These are phyloP conservation scores for Colletotrichum endophyticum DNA, from an alignment of 2,329 filamentous ascomycete species.

Conservation along the genomic window DNA sequence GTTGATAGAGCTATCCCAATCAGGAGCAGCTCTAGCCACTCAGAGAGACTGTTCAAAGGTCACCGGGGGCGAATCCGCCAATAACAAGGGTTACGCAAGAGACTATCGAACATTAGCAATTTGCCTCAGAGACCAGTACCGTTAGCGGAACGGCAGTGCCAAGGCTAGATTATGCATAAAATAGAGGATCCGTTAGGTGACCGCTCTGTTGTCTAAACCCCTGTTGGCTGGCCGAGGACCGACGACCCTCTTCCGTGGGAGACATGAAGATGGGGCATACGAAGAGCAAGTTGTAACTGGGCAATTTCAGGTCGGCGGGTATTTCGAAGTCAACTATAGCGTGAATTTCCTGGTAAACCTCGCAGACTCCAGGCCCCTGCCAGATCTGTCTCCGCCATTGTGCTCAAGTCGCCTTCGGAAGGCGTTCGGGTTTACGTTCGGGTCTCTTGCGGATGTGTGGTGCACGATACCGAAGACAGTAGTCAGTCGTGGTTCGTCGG, in stretches of 20 bases:
- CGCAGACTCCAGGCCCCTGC: not conserved
- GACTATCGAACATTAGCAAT: not conserved
- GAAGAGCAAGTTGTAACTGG: not conserved
- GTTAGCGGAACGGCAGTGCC: not conserved
- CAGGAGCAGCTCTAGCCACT: not conserved
- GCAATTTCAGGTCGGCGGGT: not conserved
- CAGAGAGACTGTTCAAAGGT: not conserved
- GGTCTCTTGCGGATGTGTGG: not conserved
- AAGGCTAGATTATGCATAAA: slow-evolving; percentile 11
- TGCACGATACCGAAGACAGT: not conserved
- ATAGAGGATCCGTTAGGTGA: not conserved
- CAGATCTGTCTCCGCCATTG: not conserved
- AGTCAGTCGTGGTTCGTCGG: not conserved
- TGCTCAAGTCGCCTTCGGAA: not conserved
- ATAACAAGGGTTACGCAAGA: not conserved
- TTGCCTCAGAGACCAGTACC: not conserved
- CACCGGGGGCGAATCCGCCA: not conserved
- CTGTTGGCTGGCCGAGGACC: not conserved
- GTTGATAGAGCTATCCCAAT: not conserved
- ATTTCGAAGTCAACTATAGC: not conserved
- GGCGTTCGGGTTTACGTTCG: not conserved
- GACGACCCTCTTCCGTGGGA: not conserved
- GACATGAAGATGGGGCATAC: not conserved
- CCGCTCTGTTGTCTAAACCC: not conserved
- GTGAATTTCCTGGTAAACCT: not conserved